Percentiles rank a stretch among this genome's conserved stretches.
These are phyloP conservation scores for Phytophthora melonis DNA, from an alignment of 352 stramenopile species.

Conservation along the genomic window DNA sequence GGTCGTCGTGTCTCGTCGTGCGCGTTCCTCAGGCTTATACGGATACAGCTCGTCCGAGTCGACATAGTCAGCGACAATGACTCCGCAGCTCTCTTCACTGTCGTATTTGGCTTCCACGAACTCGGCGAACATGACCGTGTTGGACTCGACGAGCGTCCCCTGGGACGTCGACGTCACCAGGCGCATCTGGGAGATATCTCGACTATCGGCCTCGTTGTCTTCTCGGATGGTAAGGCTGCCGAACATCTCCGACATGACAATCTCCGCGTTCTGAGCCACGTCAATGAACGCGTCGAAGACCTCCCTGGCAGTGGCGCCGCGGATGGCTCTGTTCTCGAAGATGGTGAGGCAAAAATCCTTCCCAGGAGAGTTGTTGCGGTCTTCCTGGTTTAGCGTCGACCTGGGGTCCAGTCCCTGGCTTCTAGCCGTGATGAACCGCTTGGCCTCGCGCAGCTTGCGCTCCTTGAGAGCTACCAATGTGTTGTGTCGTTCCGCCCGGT, in stretches of 20 bases:
- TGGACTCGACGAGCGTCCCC: slow-evolving; percentile 32
- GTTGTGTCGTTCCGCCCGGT: slow-evolving; percentile 37
- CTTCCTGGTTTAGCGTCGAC: slow-evolving; percentile 31
- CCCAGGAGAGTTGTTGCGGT: slow-evolving; percentile 39
- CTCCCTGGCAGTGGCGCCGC: slow-evolving; percentile 26
- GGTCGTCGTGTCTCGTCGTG: slow-evolving; percentile 44
- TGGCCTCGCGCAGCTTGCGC: slow-evolving; percentile 35
- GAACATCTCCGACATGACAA: slow-evolving; percentile 61
- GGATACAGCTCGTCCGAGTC: slow-evolving; percentile 57
- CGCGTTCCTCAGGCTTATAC: slow-evolving; percentile 42
- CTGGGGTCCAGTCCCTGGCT: slow-evolving; percentile 31
- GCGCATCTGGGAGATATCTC: slow-evolving; percentile 52
- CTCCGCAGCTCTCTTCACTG: slow-evolving; percentile 12
- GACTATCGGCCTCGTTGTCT: slow-evolving; percentile 49
- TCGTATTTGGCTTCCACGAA: slow-evolving; percentile 21
- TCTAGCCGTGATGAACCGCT: slow-evolving; percentile 44
- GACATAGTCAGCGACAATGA: slow-evolving; percentile 39
- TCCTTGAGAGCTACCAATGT: slow-evolving; percentile 36
- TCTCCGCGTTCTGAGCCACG: slow-evolving; percentile 57
- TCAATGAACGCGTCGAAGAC: slow-evolving; percentile 56
- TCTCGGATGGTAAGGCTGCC: slow-evolving; percentile 61
- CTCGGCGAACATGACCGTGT: slow-evolving; percentile 33
- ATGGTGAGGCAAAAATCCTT: slow-evolving; percentile 47
- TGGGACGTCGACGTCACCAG: slow-evolving; percentile 43
- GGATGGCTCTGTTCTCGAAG: slow-evolving; percentile 49